Evolutionary conservation across 2,329 filamentous ascomycete species (phyloP).

Genomic region (Nigrospora sphaerica): DNA sequence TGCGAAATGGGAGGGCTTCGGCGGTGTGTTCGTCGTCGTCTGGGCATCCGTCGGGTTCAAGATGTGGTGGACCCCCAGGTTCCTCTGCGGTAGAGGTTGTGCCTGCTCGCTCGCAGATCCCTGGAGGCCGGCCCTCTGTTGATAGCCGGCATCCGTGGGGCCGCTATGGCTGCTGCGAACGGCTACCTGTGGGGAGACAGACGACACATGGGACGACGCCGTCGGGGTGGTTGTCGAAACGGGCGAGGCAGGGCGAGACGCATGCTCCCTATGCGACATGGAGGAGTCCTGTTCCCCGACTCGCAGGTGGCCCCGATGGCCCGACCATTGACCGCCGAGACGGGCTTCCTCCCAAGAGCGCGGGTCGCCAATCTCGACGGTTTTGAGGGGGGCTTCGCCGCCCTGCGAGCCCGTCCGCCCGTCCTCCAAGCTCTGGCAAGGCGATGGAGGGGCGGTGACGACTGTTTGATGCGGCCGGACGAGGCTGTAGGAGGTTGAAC

Average conservation of each 20-base stretch:
- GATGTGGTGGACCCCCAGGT: slow-evolving; percentile 35
- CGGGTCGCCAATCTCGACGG: slow-evolving; percentile 19
- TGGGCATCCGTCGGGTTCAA: slow-evolving; percentile 32
- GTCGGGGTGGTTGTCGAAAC: slow-evolving; percentile 37
- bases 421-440: background rate
- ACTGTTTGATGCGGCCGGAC: no score
- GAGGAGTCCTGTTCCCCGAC: slow-evolving; percentile 49
- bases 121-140: slow-evolving; percentile 16
- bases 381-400: slow-evolving; percentile 16
- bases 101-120: slow-evolving; percentile 20
- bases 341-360: slow-evolving; percentile 15
- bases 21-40: slow-evolving; percentile 7
- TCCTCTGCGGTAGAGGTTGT: slow-evolving; percentile 23
- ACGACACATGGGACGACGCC: slow-evolving; percentile 23
- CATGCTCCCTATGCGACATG: slow-evolving; percentile 57
- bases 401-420: slow-evolving; percentile 12
- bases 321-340: slow-evolving; percentile 48
- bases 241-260: slow-evolving; percentile 48
- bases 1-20: slow-evolving; percentile 5
- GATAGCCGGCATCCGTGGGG: slow-evolving; percentile 8
- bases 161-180: no score
- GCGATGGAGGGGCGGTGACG: background rate
- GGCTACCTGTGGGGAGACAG: slow-evolving; percentile 6
- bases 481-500: background rate
- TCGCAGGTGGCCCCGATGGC: slow-evolving; percentile 40